Conservation (phyloP, 306 rosid genomes). For the Gillenia trifoliata region DNA sequence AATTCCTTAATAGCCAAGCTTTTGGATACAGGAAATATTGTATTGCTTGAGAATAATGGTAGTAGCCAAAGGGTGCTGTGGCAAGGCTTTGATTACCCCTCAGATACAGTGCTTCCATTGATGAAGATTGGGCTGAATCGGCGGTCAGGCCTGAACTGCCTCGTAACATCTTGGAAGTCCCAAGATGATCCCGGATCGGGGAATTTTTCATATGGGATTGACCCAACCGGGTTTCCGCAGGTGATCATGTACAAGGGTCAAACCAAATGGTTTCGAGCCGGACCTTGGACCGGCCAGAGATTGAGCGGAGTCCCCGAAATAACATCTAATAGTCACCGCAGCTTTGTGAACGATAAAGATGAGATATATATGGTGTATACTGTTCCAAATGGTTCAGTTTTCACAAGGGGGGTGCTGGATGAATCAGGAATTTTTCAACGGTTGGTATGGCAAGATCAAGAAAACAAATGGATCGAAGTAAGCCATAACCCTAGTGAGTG, state of each 20-base stretch:
- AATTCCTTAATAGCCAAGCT: constrained; percentile 18
- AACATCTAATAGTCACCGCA: no score
- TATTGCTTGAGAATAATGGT: not conserved
- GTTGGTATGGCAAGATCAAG: constrained; percentile 30
- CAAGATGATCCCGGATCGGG: constrained; percentile 48
- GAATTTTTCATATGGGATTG: constrained; percentile 1
- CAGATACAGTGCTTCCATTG: constrained; percentile 30
- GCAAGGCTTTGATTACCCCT: constrained; percentile 53
- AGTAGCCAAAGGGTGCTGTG: constrained; percentile 8
- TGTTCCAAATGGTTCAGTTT: not conserved
- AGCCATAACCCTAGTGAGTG: constrained; percentile 27
- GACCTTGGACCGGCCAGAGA: no score
- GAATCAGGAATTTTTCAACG: constrained; percentile 16
- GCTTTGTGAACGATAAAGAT: constrained; percentile 10
- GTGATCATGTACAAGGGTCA: no score
- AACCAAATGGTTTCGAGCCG: no score
- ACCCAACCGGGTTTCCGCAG: not conserved
- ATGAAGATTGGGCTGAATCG: constrained; percentile 25
- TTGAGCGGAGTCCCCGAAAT: no score
- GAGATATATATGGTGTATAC: not conserved
- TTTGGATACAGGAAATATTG: constrained; percentile 19
- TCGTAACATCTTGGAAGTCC: constrained; percentile 24
- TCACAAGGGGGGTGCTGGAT: constrained; percentile 5
- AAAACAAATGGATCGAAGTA: constrained; percentile 25
- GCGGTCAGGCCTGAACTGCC: not conserved